Base-by-base conservation (phyloP, 495 filamentous ascomycete genomes). In the Trichoderma erinaceum region DNA sequence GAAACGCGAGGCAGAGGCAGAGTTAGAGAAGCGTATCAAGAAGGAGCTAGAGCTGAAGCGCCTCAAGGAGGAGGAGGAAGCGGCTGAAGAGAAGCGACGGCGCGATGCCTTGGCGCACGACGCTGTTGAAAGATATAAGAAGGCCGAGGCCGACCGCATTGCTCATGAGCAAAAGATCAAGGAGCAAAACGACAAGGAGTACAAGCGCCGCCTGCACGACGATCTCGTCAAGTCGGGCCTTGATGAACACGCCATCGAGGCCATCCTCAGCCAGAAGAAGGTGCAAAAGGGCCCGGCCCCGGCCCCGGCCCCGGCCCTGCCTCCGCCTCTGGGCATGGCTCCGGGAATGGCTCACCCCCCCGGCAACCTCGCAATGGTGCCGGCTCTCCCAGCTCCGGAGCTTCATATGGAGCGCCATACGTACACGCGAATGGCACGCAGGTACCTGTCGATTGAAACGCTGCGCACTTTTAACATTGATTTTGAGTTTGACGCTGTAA, bases 401-500 rank as follows among this genome's bases (percentile, higher is more conserved):
- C 48, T 21, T 52, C 48, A 18, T 23, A 21, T 52, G 48, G 48
- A 52, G n/a, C 78, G 79, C 12, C 82, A 82, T 5, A 83, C 83
- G 0, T 87, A 84, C 72, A 86, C 84, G 10, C 80, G 83, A 69
- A 85, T 87, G 83, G 78, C 84, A 1, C 76, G 84, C 52, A 76
- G 76, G 63, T 80, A 87, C 73, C 76, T 87, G 27, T 86, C 85
- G 29, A 77, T 87, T 67, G 83, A 85, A 73, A 87, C 85, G 11
- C 70, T 87, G 48, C 72, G 76, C 41, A 71, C 68, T 25, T 84
- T 79, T 68, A 77, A 79, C 69, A 81, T 87, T 25, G 81, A 85
- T 21, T 87, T 78, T 65, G 79, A 84, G 69, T 76, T 79, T 35
- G 85, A 87, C 67, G 63, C 74, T 63, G 84, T 85, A 74, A 74